These are phyloP conservation scores for Phycomyces blakesleeanus DNA, from an alignment of 192 early-diverging fungal genomes.

Conservation along the genomic window DNA sequence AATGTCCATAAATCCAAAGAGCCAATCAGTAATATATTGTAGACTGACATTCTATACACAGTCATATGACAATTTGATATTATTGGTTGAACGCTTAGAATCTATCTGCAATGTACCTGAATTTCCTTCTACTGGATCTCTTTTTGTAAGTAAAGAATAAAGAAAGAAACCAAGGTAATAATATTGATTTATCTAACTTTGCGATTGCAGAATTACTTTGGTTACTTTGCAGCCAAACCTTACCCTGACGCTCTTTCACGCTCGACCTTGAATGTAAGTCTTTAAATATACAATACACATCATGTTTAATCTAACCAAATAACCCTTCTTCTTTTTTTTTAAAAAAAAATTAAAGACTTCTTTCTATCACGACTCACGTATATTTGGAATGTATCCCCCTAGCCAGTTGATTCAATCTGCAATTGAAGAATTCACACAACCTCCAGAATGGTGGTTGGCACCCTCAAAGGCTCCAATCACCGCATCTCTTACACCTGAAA, in stretches of 20 bases:
- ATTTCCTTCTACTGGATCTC: conserved; percentile 39
- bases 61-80: conserved; percentile 38
- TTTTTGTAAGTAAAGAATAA: conserved; percentile 37
- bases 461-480: not conserved
- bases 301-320: too few species aligned
- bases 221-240: conserved; percentile 40
- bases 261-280: conserved; percentile 41
- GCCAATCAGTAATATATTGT: not conserved
- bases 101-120: conserved; percentile 39
- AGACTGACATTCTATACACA: not conserved
- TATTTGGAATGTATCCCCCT: conserved; percentile 35
- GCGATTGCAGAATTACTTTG: conserved; percentile 47
- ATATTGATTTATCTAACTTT: not conserved
- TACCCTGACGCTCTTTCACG: conserved; percentile 51
- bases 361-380: conserved; percentile 33
- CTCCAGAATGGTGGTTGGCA: conserved; percentile 30
- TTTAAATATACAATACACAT: conserved; percentile 2
- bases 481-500: not conserved
- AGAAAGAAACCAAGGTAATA: not conserved
- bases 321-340: too few species aligned
- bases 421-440: conserved; percentile 17
- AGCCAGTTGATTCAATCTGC: conserved; percentile 8
- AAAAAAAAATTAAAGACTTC: conserved; percentile 24
- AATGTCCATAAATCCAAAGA: too few species aligned
- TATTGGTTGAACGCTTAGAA: conserved; percentile 33